Conservation (phyloP, 164 flowering plant species). For the Piper betle region DNA sequence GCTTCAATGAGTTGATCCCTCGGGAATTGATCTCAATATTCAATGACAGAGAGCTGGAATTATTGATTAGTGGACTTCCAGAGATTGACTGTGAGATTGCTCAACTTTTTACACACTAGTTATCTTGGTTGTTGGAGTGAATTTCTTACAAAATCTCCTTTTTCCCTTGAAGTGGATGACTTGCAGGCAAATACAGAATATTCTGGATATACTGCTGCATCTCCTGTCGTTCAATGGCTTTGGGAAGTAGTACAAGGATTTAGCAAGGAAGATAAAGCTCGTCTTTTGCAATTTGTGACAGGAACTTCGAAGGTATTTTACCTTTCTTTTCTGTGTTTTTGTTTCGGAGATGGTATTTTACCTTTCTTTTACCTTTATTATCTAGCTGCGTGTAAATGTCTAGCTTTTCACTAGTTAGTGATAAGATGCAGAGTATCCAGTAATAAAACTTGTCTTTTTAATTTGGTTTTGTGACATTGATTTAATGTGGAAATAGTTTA, state of each 20-base stretch:
- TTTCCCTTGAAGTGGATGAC: slow-evolving; percentile 62
- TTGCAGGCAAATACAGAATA: slow-evolving; percentile 83
- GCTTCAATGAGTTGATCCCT: slow-evolving; percentile 75
- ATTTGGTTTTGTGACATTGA: no score
- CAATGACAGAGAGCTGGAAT: no score
- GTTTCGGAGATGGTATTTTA: neutral
- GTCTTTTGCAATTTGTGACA: slow-evolving; percentile 88
- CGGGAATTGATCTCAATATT: slow-evolving; percentile 24
- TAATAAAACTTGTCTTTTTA: no score
- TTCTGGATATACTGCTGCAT: slow-evolving; percentile 68
- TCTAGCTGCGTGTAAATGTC: neutral
- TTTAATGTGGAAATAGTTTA: no score
- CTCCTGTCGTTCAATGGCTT: slow-evolving; percentile 75
- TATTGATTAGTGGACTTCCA: slow-evolving; percentile 24
- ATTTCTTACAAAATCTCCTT: no score
- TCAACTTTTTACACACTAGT: neutral
- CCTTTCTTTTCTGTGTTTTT: neutral
- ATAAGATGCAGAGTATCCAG: no score
- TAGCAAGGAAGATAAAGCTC: slow-evolving; percentile 89
- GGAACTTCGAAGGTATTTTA: slow-evolving; percentile 87
- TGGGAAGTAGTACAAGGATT: slow-evolving; percentile 85
- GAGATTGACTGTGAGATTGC: slow-evolving; percentile 82
- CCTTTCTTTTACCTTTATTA: neutral
- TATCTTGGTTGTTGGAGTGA: neutral
- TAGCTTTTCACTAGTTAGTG: no score